These are phyloP conservation scores for Kurtzmaniella quercitrusa DNA, from an alignment of 1,139 yeast species.

Conservation along the genomic window DNA sequence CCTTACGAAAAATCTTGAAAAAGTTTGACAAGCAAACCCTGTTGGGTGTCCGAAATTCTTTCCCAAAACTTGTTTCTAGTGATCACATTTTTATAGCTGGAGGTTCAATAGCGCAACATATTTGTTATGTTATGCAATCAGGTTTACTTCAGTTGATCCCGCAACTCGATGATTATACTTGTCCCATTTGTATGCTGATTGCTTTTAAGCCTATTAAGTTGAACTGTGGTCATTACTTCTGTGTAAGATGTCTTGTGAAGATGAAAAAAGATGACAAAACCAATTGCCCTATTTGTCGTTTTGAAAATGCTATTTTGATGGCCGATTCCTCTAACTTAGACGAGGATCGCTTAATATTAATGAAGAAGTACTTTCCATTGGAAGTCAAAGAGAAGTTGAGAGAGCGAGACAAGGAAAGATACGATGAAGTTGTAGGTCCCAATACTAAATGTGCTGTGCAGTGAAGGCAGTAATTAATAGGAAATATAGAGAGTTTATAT, in stretches of 20 bases:
- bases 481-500: neutral
- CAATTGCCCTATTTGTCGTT: constrained; percentile 66
- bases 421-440: constrained; percentile 24
- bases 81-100: constrained; percentile 46
- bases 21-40: constrained; percentile 73
- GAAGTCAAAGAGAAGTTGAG: constrained; percentile 61
- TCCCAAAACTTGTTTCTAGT: constrained; percentile 43
- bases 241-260: constrained; percentile 67
- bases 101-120: constrained; percentile 49
- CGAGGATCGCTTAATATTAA: constrained; percentile 43
- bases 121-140: constrained; percentile 53
- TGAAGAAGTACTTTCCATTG: constrained; percentile 59
- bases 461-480: constrained; percentile 1
- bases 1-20: constrained; percentile 63
- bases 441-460: constrained; percentile 25
- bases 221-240: constrained; percentile 62
- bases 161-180: constrained; percentile 68
- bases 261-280: constrained; percentile 54
- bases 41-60: constrained; percentile 42
- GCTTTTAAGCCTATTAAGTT: constrained; percentile 69
- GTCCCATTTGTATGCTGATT: constrained; percentile 67
- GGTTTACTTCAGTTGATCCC: constrained; percentile 57
- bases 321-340: constrained; percentile 66
- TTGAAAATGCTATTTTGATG: constrained; percentile 42
- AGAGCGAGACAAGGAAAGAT: constrained; percentile 55